phyloP scores from a whole-genome alignment of 192 early-diverging fungal species.

The Endogone sp. region DNA sequence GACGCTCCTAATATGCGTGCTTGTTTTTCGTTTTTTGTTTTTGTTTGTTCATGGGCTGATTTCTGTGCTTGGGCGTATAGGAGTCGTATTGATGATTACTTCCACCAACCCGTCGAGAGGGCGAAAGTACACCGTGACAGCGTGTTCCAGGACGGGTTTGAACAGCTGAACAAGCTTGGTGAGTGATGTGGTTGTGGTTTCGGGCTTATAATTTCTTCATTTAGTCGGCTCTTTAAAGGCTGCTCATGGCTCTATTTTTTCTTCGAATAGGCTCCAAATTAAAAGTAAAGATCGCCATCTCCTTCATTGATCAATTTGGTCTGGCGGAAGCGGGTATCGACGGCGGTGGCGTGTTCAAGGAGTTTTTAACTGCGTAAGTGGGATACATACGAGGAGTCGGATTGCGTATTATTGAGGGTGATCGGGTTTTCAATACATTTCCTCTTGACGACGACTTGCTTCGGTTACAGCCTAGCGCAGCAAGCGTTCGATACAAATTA shows the following conservation, averaged over 20 bases:
- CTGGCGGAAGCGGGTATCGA: constrained; percentile 90
- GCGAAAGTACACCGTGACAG: constrained; percentile 66
- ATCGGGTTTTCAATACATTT: neutral
- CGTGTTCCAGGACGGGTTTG: constrained; percentile 91
- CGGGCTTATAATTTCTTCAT: too few relatives aligned
- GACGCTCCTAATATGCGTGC: too few relatives aligned
- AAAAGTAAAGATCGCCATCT: constrained; percentile 77
- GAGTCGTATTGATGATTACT: neutral
- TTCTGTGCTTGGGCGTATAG: neutral
- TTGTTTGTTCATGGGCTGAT: neutral
- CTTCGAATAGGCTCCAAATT: constrained; percentile 48
- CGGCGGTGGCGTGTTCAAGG: constrained; percentile 97
- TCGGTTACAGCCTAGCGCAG: constrained; percentile 38
- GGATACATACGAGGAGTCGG: too few relatives aligned
- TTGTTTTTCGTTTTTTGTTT: neutral
- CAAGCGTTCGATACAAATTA: constrained; percentile 75
- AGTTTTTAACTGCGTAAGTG: constrained; percentile 80
- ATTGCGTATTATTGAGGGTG: neutral
- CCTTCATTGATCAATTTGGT: constrained; percentile 83
- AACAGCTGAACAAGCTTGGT: constrained; percentile 63
- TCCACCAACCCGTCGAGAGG: constrained; percentile 14
- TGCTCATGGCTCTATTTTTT: too few relatives aligned
- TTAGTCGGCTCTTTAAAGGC: too few relatives aligned
- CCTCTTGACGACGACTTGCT: neutral
- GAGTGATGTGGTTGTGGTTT: constrained; percentile 10